A percentile compares a stretch with the other conserved stretches of the same genome.
phyloP scores from a whole-genome alignment of 164 flowering plant species.

The Liquidambar formosana region DNA sequence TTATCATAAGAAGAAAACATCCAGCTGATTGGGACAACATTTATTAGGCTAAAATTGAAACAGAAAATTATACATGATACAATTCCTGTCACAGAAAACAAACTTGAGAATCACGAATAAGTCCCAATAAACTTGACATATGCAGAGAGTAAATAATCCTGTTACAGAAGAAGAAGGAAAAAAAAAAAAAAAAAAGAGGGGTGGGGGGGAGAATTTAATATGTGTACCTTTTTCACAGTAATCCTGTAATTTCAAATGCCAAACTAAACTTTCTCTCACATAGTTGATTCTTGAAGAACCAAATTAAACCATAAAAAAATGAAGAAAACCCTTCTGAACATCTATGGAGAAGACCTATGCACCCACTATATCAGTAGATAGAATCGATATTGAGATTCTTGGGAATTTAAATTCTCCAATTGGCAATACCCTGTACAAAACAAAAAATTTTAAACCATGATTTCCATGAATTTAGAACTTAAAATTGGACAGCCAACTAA shows the following conservation, averaged over 20 bases:
- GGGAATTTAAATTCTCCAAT: background rate
- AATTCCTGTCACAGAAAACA: no score
- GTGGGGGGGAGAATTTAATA: no score
- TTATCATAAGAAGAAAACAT: no score
- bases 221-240: constrained; percentile 12
- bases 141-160: no score
- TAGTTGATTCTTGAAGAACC: constrained; percentile 7
- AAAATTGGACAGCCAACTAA: background rate
- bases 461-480: no score
- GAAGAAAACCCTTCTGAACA: background rate
- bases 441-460: background rate
- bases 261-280: constrained; percentile 14
- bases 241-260: constrained; percentile 8
- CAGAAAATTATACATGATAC: no score
- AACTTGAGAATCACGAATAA: no score
- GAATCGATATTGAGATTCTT: background rate
- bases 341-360: background rate
- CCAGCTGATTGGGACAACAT: no score
- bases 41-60: no score
- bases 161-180: no score
- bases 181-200: no score
- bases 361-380: background rate
- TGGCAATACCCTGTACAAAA: constrained; percentile 12
- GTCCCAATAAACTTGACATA: no score
- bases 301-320: background rate